Evolutionary conservation across 345 rosid species (phyloP).

Genomic region (Orychophragmus violaceus): DNA sequence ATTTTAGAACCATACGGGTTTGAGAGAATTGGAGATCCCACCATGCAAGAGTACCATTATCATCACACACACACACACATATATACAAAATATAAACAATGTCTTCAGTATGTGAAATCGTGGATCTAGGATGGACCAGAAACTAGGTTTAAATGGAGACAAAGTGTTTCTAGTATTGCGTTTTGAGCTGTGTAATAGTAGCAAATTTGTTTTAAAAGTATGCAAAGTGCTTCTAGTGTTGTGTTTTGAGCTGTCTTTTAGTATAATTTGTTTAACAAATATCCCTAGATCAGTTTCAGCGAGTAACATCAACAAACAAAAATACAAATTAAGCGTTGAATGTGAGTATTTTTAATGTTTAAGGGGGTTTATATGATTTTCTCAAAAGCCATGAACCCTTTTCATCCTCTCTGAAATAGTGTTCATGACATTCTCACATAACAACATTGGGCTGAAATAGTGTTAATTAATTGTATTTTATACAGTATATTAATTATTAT

Average conservation of each 20-base stretch:
- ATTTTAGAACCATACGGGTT: conserved; percentile 17
- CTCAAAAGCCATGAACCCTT: neutral
- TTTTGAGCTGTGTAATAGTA: conserved; percentile 14
- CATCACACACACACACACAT: conserved; percentile 13
- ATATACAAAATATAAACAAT: neutral
- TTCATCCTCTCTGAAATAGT: neutral
- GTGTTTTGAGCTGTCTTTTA: neutral
- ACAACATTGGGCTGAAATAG: neutral
- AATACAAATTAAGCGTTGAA: neutral
- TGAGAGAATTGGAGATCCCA: conserved; percentile 25
- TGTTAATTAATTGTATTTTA: neutral
- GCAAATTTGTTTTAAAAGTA: neutral
- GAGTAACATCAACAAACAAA: neutral
- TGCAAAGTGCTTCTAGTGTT: neutral
- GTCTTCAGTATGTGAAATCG: neutral
- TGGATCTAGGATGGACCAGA: neutral
- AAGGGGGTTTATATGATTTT: neutral
- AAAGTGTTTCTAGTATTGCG: neutral
- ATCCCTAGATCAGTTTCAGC: neutral
- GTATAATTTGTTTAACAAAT: neutral
- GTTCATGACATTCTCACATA: neutral
- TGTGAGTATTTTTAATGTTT: neutral
- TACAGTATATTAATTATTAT: neutral
- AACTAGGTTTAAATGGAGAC: neutral
- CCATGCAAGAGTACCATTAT: conserved; percentile 15